Percentiles rank a stretch among this genome's conserved stretches.
Evolutionary conservation across 495 filamentous ascomycete genomes (phyloP).

Genomic region (Trichoderma parareesei): DNA sequence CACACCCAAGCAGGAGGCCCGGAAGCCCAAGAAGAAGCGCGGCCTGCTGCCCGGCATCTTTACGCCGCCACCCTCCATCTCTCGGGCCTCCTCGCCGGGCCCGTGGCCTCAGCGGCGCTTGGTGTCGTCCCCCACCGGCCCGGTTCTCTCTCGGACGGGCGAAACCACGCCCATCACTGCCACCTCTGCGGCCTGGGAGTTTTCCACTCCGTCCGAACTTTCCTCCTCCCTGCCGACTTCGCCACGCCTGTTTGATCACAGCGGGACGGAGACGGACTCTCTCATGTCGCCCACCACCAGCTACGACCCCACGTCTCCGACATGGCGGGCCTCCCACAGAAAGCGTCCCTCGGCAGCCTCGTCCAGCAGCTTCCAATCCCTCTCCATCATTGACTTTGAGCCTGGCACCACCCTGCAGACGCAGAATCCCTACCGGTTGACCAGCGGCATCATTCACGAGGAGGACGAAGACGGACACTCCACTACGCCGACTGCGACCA

Average conservation of each 20-base stretch:
- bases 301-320: constrained; percentile 50
- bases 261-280: constrained; percentile 49
- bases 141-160: neutral
- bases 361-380: constrained; percentile 32
- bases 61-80: constrained; percentile 39
- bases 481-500: neutral
- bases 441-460: constrained; percentile 16
- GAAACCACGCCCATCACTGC: constrained; percentile 15
- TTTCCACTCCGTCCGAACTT: constrained; percentile 45
- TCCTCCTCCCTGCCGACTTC: constrained; percentile 74
- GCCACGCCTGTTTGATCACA: constrained; percentile 70
- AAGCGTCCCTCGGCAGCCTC: constrained; percentile 50
- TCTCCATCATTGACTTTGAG: constrained; percentile 14
- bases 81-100: constrained; percentile 20
- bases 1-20: constrained; percentile 50
- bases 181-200: constrained; percentile 36
- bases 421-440: constrained; percentile 11
- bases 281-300: constrained; percentile 70
- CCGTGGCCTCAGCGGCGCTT: constrained; percentile 18
- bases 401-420: constrained; percentile 17
- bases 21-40: constrained; percentile 65
- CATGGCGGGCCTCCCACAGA: constrained; percentile 39
- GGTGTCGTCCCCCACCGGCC: constrained; percentile 2
- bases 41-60: constrained; percentile 50
- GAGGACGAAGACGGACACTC: constrained; percentile 22